Conservation (phyloP, 2,329 filamentous ascomycete genomes). For the Penicillium sp. region DNA sequence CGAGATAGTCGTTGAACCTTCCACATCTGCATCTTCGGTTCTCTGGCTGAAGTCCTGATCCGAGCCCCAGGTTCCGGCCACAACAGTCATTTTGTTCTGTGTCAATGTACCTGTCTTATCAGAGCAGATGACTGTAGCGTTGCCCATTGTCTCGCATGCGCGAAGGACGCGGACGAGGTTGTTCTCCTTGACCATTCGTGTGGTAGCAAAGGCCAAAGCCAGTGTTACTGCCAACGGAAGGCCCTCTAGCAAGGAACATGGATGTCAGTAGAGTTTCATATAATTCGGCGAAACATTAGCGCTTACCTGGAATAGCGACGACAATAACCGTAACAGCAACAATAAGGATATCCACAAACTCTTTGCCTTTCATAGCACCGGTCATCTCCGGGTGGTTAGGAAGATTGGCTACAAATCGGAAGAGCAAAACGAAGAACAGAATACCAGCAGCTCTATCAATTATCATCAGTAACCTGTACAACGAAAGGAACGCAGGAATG, state of each 20-base stretch:
- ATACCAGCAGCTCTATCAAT: slow-evolving; percentile 54
- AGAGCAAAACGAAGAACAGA: slow-evolving; percentile 75
- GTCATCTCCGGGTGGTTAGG: slow-evolving; percentile 41
- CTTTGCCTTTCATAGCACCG: slow-evolving; percentile 67
- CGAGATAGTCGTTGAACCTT: slow-evolving; percentile 16
- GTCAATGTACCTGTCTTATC: slow-evolving; percentile 70
- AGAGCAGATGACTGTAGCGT: slow-evolving; percentile 69
- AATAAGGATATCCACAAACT: slow-evolving; percentile 67
- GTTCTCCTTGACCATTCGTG: slow-evolving; percentile 67
- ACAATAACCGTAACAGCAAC: slow-evolving; percentile 72
- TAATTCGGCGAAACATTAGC: not conserved
- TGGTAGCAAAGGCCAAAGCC: slow-evolving; percentile 67
- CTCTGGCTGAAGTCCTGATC: slow-evolving; percentile 48
- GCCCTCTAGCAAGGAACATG: slow-evolving; percentile 45
- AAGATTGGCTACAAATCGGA: slow-evolving; percentile 69
- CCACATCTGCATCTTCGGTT: slow-evolving; percentile 13
- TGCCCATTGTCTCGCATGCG: slow-evolving; percentile 74
- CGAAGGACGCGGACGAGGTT: slow-evolving; percentile 68
- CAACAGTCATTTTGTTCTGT: slow-evolving; percentile 67
- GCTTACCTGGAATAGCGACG: slow-evolving; percentile 57
- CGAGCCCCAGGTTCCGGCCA: slow-evolving; percentile 60
- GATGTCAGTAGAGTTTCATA: slow-evolving; percentile 30
- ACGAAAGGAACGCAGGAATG: not conserved
- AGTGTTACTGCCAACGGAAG: slow-evolving; percentile 69
- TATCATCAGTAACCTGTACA: slow-evolving; percentile 7